Base-by-base conservation (phyloP, 1,284 basidiomycete genomes). In the Neotropicomus parvogracilis region DNA sequence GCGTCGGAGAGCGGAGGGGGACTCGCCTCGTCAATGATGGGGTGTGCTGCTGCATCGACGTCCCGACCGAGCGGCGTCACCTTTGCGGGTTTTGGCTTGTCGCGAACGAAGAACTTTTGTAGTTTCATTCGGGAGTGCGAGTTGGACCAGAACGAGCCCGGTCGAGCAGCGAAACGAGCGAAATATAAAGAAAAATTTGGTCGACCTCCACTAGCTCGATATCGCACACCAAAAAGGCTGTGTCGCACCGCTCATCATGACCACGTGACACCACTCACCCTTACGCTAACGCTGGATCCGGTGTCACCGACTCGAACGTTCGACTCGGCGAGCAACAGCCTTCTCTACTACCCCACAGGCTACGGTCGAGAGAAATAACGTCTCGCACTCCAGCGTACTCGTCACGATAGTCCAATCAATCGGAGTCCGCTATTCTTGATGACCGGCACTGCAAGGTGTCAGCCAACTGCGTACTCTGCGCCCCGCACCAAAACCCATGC, bases 381-480 rank as follows among this genome's bases (percentile, higher is more conserved):
- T n/a, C n/a, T n/a, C n/a, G n/a, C n/a, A n/a, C n/a, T n/a, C n/a
- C n/a, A n/a, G n/a, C n/a, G n/a, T n/a, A n/a, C n/a, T n/a, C n/a
- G n/a, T n/a, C n/a, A n/a, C n/a, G n/a, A n/a, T n/a, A n/a, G n/a
- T n/a, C n/a, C n/a, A n/a, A n/a, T n/a, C n/a, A n/a, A n/a, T n/a
- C n/a, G n/a, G n/a, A n/a, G n/a, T n/a, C 66, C 66, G 6, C 70
- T 66, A 47, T 84, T 83, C 41, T 65, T 62, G 57, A 87, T 83
- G 17, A 73, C 63, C 0, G 84, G 84, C 5, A 86, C 72, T 3
- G 74, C 78, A 16, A 83, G 72, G 55, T 86, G 84, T 2, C 83
- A 85, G 57, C 86, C 84, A 45, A 84, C 70, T n/a, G n/a, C n/a
- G n/a, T n/a, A n/a, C n/a, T n/a, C n/a, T n/a, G n/a, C n/a, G n/a